A percentile compares a stretch with the other conserved stretches of the same genome.
Conservation (phyloP, 768 basidiomycete genomes). For the Calocybe gangraenosa region DNA sequence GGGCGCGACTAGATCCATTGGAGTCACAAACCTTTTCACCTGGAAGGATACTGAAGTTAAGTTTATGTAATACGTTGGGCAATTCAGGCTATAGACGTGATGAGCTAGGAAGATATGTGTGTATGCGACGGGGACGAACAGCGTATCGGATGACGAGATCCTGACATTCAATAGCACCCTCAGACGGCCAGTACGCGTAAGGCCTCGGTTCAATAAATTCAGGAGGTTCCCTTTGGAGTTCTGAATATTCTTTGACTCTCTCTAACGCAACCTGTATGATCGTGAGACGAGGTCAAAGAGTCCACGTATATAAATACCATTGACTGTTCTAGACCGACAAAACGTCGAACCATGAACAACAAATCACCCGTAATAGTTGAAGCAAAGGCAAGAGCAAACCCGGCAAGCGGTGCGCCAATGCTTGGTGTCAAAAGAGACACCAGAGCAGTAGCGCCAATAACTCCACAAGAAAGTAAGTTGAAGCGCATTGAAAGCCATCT, state of each 20-base stretch:
- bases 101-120: neutral
- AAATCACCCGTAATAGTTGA: constrained; percentile 71
- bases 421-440: constrained; percentile 63
- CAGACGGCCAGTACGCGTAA: constrained; percentile 70
- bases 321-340: constrained; percentile 86
- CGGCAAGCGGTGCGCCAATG: constrained; percentile 78
- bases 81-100: constrained; percentile 61
- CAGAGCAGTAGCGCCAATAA: constrained; percentile 70
- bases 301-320: constrained; percentile 51
- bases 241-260: constrained; percentile 89
- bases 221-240: constrained; percentile 69
- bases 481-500: constrained; percentile 90
- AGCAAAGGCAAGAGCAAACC: constrained; percentile 84
- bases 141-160: constrained; percentile 76
- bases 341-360: constrained; percentile 66
- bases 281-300: neutral
- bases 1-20: neutral
- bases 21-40: constrained; percentile 65
- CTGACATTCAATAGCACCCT: constrained; percentile 66
- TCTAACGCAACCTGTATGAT: constrained; percentile 68
- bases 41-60: constrained; percentile 70
- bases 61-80: constrained; percentile 76
- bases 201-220: constrained; percentile 90
- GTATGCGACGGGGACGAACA: constrained; percentile 35
- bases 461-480: constrained; percentile 69